Conservation (phyloP, 2,329 filamentous ascomycete genomes). For the Dryadomyces quercivorus region DNA sequence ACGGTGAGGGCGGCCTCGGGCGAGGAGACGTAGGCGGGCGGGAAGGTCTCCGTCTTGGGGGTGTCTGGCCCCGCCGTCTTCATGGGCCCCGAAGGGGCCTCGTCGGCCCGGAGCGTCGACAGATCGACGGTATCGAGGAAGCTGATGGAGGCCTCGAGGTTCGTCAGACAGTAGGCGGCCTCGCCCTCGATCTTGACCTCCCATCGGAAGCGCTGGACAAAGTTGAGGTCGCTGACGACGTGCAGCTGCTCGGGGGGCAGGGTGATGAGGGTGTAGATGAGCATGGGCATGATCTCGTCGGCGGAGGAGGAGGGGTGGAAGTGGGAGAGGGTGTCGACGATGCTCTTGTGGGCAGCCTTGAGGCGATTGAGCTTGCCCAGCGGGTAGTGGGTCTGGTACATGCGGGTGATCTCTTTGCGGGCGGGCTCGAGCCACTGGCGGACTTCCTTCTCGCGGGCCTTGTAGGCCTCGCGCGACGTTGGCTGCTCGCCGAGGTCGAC, state of each 20-base stretch:
- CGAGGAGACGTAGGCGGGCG: conserved; percentile 22
- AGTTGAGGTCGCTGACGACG: conserved; percentile 87
- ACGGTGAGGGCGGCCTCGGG: conserved; percentile 16
- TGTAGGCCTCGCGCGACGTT: conserved; percentile 42
- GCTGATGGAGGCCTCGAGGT: conserved; percentile 85
- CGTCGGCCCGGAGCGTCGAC: conserved; percentile 73
- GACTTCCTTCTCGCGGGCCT: conserved; percentile 54
- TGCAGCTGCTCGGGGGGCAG: conserved; percentile 75
- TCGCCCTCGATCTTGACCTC: conserved; percentile 82
- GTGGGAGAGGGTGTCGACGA: conserved; percentile 70
- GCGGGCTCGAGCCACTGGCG: conserved; percentile 61
- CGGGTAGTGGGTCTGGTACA: conserved; percentile 81
- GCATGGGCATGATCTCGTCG: conserved; percentile 90
- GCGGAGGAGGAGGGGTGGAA: conserved; percentile 74
- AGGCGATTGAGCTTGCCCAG: conserved; percentile 83
- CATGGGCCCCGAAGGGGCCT: conserved; percentile 54
- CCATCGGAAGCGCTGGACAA: conserved; percentile 85
- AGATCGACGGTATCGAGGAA: conserved; percentile 94
- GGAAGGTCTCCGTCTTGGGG: conserved; percentile 41
- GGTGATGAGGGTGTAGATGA: conserved; percentile 93
- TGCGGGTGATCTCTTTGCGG: conserved; percentile 57
- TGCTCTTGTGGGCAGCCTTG: conserved; percentile 81
- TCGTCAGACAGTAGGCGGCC: conserved; percentile 90
- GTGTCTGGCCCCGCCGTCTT: conserved; percentile 35
- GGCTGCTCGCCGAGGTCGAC: conserved; percentile 52